These are phyloP conservation scores for Kwoniella europaea DNA, from an alignment of 768 basidiomycete species.

Conservation along the genomic window DNA sequence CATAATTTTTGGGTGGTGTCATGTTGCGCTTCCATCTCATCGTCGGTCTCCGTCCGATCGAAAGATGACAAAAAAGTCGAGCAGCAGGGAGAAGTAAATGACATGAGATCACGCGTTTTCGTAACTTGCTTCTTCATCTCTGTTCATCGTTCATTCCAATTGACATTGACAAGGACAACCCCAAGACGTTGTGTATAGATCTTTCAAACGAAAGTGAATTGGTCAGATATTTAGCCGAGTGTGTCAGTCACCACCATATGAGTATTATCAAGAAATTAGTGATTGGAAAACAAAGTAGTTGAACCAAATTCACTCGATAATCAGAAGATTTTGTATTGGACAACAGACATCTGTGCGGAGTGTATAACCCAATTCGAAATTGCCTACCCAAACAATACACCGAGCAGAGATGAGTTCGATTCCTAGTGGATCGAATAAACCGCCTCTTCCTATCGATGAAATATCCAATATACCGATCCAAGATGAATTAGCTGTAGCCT, in stretches of 20 bases:
- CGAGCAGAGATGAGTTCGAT: background rate
- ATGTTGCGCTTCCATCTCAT: background rate
- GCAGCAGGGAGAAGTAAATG: background rate
- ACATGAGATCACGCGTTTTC: background rate
- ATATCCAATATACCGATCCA: constrained; percentile 19
- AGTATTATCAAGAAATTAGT: too few relatives aligned
- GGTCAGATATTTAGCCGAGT: too few relatives aligned
- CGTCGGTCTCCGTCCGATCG: background rate
- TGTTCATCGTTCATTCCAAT: background rate
- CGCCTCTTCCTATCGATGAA: background rate
- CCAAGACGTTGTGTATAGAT: too few relatives aligned
- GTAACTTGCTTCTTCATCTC: background rate
- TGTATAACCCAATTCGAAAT: too few relatives aligned
- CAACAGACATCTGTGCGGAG: too few relatives aligned
- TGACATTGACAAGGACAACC: background rate
- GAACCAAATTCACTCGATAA: too few relatives aligned
- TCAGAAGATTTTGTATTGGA: too few relatives aligned
- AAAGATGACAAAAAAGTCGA: background rate
- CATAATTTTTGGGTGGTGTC: background rate
- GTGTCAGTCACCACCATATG: too few relatives aligned
- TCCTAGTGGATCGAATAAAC: background rate
- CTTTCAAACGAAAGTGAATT: too few relatives aligned
- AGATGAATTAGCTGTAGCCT: constrained; percentile 10
- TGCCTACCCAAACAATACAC: too few relatives aligned
- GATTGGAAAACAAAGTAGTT: too few relatives aligned